Evolutionary conservation across 805 yeast genomes (phyloP).

Genomic region (Candida takata): DNA sequence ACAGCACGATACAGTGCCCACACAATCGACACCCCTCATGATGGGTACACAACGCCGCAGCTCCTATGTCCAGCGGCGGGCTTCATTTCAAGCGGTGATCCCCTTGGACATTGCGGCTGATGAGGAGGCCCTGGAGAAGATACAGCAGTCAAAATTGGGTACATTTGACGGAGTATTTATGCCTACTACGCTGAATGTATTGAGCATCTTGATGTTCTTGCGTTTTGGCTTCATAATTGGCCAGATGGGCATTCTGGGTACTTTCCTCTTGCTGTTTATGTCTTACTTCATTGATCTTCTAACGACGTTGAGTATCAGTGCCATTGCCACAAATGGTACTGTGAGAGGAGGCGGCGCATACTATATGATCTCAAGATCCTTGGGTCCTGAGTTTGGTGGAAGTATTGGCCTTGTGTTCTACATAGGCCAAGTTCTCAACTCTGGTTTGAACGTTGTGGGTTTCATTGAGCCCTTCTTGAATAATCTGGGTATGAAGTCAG

Average conservation of each 20-base stretch:
- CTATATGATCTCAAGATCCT: slow-evolving; percentile 89
- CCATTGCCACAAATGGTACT: slow-evolving; percentile 95
- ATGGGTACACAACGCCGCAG: slow-evolving; percentile 4
- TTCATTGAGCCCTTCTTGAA: slow-evolving; percentile 83
- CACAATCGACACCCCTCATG: slow-evolving; percentile 27
- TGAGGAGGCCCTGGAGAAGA: neutral
- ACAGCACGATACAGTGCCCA: slow-evolving; percentile 10
- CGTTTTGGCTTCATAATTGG: slow-evolving; percentile 95
- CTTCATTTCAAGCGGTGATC: slow-evolving; percentile 9
- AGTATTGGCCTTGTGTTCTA: slow-evolving; percentile 93
- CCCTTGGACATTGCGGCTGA: slow-evolving; percentile 5
- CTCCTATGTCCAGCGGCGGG: slow-evolving; percentile 12
- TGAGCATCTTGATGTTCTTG: slow-evolving; percentile 90
- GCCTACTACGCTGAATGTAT: slow-evolving; percentile 88
- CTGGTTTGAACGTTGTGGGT: slow-evolving; percentile 93
- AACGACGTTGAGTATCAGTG: slow-evolving; percentile 86
- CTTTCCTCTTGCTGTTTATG: slow-evolving; percentile 56
- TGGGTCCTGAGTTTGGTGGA: slow-evolving; percentile 98
- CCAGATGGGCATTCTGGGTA: slow-evolving; percentile 84
- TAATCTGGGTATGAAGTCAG: slow-evolving; percentile 61
- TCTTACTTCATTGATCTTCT: slow-evolving; percentile 77
- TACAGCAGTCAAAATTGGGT: slow-evolving; percentile 43
- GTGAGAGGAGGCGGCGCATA: slow-evolving; percentile 98
- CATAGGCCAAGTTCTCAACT: slow-evolving; percentile 87
- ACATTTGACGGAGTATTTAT: slow-evolving; percentile 88